These are phyloP conservation scores for Lojkania enalia DNA, from an alignment of 2,329 filamentous ascomycete species.

Conservation along the genomic window DNA sequence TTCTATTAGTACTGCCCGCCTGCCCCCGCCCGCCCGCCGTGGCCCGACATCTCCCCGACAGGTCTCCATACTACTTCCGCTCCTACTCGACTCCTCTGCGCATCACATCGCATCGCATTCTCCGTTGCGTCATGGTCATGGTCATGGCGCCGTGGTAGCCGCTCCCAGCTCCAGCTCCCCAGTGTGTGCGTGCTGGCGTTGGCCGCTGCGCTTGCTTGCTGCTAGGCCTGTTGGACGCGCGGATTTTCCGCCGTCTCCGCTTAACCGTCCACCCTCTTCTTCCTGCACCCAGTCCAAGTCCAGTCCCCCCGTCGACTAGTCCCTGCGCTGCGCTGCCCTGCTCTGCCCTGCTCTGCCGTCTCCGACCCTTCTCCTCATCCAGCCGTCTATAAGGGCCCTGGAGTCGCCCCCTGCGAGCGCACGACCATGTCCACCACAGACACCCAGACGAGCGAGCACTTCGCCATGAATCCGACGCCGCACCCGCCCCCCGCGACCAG, in stretches of 20 bases:
- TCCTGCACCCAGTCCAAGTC: slow-evolving; percentile 8
- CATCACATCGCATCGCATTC: background rate
- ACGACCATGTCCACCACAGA: slow-evolving; percentile 30
- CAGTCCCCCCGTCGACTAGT: slow-evolving; percentile 19
- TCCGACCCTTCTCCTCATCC: background rate
- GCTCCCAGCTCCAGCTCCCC: too few species aligned
- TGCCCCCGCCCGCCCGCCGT: background rate
- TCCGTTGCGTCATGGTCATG: background rate
- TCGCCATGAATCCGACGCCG: slow-evolving; percentile 27
- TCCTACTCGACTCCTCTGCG: background rate
- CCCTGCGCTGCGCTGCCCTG: too few species aligned
- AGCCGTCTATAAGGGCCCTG: slow-evolving; percentile 22
- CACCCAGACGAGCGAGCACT: slow-evolving; percentile 21
- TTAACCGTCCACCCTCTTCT: slow-evolving; percentile 24
- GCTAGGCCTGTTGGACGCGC: background rate
- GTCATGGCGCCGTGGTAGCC: too few species aligned
- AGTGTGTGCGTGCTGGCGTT: slow-evolving; percentile 3
- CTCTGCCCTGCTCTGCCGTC: slow-evolving; percentile 4
- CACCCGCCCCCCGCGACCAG: slow-evolving; percentile 16
- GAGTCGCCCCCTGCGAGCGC: slow-evolving; percentile 20
- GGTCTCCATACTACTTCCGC: too few species aligned
- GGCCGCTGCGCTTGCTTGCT: slow-evolving; percentile 1
- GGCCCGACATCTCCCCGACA: too few species aligned
- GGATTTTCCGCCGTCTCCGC: slow-evolving; percentile 21
- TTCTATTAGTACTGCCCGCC: slow-evolving; percentile 9